These are phyloP conservation scores for Lolium perenne DNA, from an alignment of 176 grass and related monocot species.

Conservation along the genomic window DNA sequence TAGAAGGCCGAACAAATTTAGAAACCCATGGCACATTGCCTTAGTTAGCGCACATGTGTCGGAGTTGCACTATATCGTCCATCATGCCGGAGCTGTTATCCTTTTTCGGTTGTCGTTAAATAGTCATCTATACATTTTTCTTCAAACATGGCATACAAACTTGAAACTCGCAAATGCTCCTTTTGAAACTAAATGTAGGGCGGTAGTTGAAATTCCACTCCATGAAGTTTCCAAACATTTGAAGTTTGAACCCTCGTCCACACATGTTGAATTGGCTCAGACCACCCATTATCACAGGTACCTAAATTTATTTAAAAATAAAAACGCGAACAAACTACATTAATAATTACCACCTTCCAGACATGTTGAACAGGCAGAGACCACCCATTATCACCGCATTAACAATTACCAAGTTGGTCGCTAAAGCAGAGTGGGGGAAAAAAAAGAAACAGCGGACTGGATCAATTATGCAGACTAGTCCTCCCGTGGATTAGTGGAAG, in stretches of 20 bases:
- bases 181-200: background rate
- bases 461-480: constrained; percentile 11
- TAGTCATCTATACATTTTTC: no score
- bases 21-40: background rate
- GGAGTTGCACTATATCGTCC: no score
- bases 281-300: no score
- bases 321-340: no score
- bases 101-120: no score
- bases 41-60: background rate
- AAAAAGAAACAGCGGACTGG: background rate
- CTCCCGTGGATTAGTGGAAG: background rate
- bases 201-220: background rate
- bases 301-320: no score
- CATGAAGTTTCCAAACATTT: background rate
- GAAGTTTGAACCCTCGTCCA: background rate
- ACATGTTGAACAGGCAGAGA: background rate
- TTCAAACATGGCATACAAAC: no score
- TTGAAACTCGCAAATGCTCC: background rate
- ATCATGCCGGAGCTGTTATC: no score
- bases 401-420: background rate
- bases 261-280: no score
- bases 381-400: background rate
- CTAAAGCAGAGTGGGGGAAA: background rate
- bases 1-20: background rate
- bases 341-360: no score